Evolutionary conservation across 352 stramenopile species (phyloP).

Genomic region (Phytophthora pseudosyringae): DNA sequence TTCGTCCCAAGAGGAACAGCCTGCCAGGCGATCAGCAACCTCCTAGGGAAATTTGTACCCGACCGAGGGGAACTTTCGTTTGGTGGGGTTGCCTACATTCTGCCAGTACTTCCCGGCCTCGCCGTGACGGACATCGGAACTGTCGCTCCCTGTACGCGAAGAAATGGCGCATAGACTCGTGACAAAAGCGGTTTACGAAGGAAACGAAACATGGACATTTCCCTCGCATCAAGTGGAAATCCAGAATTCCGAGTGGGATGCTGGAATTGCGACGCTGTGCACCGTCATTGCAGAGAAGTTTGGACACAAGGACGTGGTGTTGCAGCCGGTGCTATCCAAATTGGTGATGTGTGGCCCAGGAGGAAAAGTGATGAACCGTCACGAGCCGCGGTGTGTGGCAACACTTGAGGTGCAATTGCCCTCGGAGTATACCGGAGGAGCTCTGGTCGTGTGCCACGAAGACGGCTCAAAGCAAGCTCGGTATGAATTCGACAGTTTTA

Average conservation of each 20-base stretch:
- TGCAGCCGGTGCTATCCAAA: constrained; percentile 6
- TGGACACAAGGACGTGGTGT: constrained; percentile 5
- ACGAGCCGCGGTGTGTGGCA: constrained; percentile 1
- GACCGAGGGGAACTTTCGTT: constrained; percentile 3
- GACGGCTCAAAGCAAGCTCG: background rate
- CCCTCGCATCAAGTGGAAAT: constrained; percentile 7
- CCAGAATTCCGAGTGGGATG: constrained; percentile 14
- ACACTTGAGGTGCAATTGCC: constrained; percentile 17
- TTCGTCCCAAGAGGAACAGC: constrained; percentile 6
- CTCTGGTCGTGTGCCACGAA: constrained; percentile 2
- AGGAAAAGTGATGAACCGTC: background rate
- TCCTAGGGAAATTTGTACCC: constrained; percentile 5
- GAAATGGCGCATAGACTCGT: constrained; percentile 11
- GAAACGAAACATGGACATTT: constrained; percentile 9
- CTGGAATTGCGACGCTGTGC: constrained; percentile 8
- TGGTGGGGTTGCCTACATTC: constrained; percentile 4
- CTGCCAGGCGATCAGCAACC: constrained; percentile 10
- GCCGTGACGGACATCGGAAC: constrained; percentile 10
- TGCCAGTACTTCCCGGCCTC: constrained; percentile 16
- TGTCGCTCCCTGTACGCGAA: constrained; percentile 10
- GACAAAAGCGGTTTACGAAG: background rate
- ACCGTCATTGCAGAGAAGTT: constrained; percentile 8
- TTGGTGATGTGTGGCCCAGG: constrained; percentile 14
- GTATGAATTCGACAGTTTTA: constrained; percentile 1
- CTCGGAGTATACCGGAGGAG: constrained; percentile 10